Conservation (phyloP, 1,139 yeast genomes). For the Taphrina confusa region DNA sequence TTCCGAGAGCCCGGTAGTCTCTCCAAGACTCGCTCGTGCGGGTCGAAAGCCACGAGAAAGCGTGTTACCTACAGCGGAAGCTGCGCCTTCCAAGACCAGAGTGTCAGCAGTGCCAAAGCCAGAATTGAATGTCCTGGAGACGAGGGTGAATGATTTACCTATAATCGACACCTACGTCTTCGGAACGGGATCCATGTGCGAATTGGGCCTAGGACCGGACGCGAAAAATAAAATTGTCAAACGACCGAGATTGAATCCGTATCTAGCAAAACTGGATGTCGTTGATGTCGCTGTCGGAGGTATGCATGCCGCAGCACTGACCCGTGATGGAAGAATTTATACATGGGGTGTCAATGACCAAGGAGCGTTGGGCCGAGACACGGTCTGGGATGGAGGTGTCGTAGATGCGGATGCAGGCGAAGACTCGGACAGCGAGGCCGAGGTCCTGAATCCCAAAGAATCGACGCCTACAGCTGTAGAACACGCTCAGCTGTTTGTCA, state of each 20-base stretch:
- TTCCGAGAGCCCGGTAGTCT: conserved; percentile 8
- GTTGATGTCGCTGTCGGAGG: conserved; percentile 94
- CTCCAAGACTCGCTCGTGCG: conserved; percentile 1
- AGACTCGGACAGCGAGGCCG: conserved; percentile 72
- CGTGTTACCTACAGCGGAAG: not conserved
- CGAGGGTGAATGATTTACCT: not conserved
- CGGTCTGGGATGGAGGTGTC: conserved; percentile 64
- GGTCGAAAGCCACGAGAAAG: conserved; percentile 11
- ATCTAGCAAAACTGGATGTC: conserved; percentile 62
- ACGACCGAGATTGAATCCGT: conserved; percentile 88
- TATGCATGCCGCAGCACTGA: conserved; percentile 86
- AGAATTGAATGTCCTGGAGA: conserved; percentile 7
- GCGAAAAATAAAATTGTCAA: conserved; percentile 89
- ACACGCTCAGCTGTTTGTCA: conserved; percentile 64
- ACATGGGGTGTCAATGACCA: conserved; percentile 98
- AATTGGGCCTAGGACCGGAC: conserved; percentile 87
- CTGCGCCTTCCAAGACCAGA: not conserved
- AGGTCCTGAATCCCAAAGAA: conserved; percentile 82
- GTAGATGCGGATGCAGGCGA: conserved; percentile 57
- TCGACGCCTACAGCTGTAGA: conserved; percentile 82
- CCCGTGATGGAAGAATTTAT: conserved; percentile 73
- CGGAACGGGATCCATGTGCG: conserved; percentile 98
- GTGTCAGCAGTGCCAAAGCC: conserved; percentile 17
- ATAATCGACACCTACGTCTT: conserved; percentile 77
- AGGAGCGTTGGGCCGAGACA: conserved; percentile 88